Conservation (phyloP, 805 yeast genomes). For the Wickerhamomyces hampshirensis region DNA sequence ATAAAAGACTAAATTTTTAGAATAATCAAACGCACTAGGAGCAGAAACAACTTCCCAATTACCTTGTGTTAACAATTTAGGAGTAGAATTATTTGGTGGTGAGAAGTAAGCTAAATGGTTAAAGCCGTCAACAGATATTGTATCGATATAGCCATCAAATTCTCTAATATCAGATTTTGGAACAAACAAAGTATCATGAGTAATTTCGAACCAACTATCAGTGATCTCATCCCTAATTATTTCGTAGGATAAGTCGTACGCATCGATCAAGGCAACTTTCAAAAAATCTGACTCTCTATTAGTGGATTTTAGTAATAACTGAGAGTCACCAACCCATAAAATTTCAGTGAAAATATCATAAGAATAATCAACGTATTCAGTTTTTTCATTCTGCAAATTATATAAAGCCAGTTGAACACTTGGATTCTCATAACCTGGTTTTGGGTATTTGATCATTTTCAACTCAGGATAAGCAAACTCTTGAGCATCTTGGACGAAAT, state of each 20-base stretch:
- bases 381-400: conserved; percentile 27
- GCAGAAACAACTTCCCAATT: conserved; percentile 88
- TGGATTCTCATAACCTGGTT: conserved; percentile 79
- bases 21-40: conserved; percentile 55
- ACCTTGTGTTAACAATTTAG: conserved; percentile 64
- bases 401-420: conserved; percentile 48
- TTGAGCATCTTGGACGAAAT: conserved; percentile 54
- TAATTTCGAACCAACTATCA: conserved; percentile 73
- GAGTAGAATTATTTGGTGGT: conserved; percentile 56
- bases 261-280: conserved; percentile 51
- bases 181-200: conserved; percentile 55
- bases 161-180: conserved; percentile 45
- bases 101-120: conserved; percentile 81
- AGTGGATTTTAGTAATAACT: conserved; percentile 51
- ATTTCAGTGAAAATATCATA: conserved; percentile 56
- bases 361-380: conserved; percentile 39
- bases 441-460: conserved; percentile 69
- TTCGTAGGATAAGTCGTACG: conserved; percentile 29
- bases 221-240: conserved; percentile 45
- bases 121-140: conserved; percentile 56
- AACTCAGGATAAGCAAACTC: conserved; percentile 56
- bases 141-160: conserved; percentile 76
- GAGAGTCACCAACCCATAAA: conserved; percentile 57
- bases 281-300: conserved; percentile 65
- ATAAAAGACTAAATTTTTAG: conserved; percentile 49